Evolutionary conservation across 2,329 filamentous ascomycete genomes (phyloP).

Genomic region (Chaetoscypha palmicola): DNA sequence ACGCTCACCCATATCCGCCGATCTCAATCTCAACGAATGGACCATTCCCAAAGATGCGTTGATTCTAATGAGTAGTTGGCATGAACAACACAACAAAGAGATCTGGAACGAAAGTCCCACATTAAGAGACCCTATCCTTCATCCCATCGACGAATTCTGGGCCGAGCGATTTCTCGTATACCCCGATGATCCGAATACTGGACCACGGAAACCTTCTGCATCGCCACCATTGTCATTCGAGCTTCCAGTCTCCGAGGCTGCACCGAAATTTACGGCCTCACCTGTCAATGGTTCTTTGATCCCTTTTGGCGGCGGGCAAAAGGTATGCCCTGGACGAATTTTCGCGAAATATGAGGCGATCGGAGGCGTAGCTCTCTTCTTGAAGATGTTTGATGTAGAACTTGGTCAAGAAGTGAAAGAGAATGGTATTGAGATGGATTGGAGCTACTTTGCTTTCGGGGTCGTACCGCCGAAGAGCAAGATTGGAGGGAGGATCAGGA

Average conservation of each 20-base stretch:
- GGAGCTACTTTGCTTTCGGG: constrained; percentile 19
- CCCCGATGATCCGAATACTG: constrained; percentile 20
- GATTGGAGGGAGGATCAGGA: constrained; percentile 17
- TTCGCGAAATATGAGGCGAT: constrained; percentile 34
- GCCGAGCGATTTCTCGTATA: constrained; percentile 29
- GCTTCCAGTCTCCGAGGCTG: no score
- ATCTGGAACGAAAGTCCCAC: constrained; percentile 26
- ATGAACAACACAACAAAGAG: constrained; percentile 13
- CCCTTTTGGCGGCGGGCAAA: constrained; percentile 32
- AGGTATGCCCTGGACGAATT: constrained; percentile 33
- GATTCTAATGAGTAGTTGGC: constrained; percentile 25
- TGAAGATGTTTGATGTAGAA: constrained; percentile 31
- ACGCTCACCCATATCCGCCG: constrained; percentile 14
- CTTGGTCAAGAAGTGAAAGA: constrained; percentile 10
- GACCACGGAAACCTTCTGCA: constrained; percentile 16
- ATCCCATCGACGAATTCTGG: constrained; percentile 28
- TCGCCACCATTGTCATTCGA: no score
- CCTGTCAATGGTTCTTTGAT: constrained; percentile 30
- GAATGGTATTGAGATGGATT: constrained; percentile 11
- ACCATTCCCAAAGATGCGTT: constrained; percentile 24
- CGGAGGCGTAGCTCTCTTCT: constrained; percentile 27
- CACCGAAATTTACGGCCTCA: constrained; percentile 24
- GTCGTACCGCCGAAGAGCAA: constrained; percentile 17
- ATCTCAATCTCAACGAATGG: constrained; percentile 27
- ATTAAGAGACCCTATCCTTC: constrained; percentile 5